Evolutionary conservation across 495 filamentous ascomycete genomes (phyloP), one percentile per base, ranked within the genome.

Genomic region (Lophiotrema nucula): DNA sequence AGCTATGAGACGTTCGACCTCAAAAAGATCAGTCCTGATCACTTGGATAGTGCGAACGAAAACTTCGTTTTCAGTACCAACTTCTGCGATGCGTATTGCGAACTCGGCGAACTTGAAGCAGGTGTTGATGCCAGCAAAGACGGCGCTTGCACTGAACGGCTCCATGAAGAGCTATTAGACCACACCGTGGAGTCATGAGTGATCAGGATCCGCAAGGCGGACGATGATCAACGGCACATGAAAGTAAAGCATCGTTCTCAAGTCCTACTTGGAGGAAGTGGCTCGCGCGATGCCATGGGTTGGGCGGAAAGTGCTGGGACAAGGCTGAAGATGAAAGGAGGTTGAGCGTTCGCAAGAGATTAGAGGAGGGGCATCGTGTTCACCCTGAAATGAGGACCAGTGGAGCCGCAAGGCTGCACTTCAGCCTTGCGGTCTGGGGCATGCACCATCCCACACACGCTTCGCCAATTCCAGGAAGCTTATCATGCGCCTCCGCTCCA

Each of bases 21-120:
- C 60, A 10, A 4, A 27, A 6, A 64, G 39, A 25, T 64, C 60
- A 22, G 18, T 38, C 2, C 60, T 54, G 2, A 64, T 49, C 23
- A 47, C 27, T 31, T 54, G 43, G 16, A 59, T 54, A 12, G 27
- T 48, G 4, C 60, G 60, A 16, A 59, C 44, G 31, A 58, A 64
- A 22, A 58, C 54, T 10, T 44, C 55, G 24, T 64, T 64, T 46
- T 64, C 60, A n/a, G 31, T 27, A 0, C 44, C 55, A 15, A 64
- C 60, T 35, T 58, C 54, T 37, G 31, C 22, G 16, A 64, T 23
- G 3, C 55, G 54, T n/a, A 54, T 33, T 4, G 31, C 42, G n/a
- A 44, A 47, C 24, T 64, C 53, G 21, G 54, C 41, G 49, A 55
- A 58, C 43, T 44, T 59, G 47, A 49, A 54, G n/a, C 21, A 10